Evolutionary conservation across 23 red algal species (phyloP).

Genomic region (Agarophyton chilense): DNA sequence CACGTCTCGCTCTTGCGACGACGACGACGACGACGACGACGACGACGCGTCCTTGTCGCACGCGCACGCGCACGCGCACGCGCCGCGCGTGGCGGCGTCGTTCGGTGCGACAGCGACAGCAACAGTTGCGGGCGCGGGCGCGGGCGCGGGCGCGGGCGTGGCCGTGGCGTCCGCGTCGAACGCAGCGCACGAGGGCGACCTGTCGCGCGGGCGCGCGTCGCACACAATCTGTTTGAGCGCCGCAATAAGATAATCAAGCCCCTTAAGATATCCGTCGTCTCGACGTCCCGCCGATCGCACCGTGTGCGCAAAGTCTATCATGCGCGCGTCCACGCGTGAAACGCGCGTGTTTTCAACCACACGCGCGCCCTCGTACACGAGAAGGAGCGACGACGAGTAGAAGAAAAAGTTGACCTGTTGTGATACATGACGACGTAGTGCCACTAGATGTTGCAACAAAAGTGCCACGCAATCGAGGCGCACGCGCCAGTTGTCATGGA

Average conservation of each 20-base stretch:
- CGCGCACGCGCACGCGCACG: neutral
- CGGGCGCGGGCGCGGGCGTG: too few relatives aligned
- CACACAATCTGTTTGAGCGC: neutral
- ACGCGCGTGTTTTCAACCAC: neutral
- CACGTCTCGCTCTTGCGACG: neutral
- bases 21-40: neutral
- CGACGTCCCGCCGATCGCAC: constrained; percentile 23
- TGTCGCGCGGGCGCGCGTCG: neutral
- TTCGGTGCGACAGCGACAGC: too few relatives aligned
- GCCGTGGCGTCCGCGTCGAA: too few relatives aligned
- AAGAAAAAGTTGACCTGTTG: constrained; percentile 80
- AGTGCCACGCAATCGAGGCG: constrained; percentile 13
- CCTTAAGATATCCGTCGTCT: constrained; percentile 59
- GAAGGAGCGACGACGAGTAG: constrained; percentile 89
- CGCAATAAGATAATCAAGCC: constrained; percentile 33
- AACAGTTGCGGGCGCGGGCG: neutral
- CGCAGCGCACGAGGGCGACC: too few relatives aligned
- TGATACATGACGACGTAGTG: constrained; percentile 23
- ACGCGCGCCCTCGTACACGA: constrained; percentile 94
- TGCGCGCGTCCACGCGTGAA: constrained; percentile 76
- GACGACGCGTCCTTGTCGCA: neutral
- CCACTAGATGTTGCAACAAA: constrained; percentile 22
- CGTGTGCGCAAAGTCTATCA: constrained; percentile 99
- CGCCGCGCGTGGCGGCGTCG: too few relatives aligned
- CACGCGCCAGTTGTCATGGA: constrained; percentile 68